These are phyloP conservation scores for Teratosphaeria pseudoeucalypti DNA, from an alignment of 2,329 filamentous ascomycete genomes.

Conservation along the genomic window DNA sequence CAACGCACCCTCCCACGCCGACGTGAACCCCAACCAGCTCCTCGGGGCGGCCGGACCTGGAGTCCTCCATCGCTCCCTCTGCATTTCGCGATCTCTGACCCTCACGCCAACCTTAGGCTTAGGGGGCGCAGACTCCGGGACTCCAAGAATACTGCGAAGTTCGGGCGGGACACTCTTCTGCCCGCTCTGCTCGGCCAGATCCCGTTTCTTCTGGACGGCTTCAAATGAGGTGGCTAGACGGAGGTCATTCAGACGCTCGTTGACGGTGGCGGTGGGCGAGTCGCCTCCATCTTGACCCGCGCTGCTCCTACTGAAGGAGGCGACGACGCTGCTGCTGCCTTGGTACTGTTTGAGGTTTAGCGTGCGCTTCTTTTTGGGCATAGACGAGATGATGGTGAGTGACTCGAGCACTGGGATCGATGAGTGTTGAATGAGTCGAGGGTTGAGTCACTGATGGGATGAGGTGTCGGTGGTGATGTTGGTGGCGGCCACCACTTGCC, in stretches of 20 bases:
- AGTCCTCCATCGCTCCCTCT: conserved; percentile 22
- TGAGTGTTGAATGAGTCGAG: background rate
- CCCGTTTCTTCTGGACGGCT: conserved; percentile 28
- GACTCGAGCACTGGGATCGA: conserved; percentile 1
- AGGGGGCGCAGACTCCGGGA: conserved; percentile 37
- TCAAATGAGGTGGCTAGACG: conserved; percentile 32
- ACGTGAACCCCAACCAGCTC: conserved; percentile 32
- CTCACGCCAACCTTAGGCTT: conserved; percentile 32
- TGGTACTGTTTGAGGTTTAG: conserved; percentile 32
- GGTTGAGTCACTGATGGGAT: background rate
- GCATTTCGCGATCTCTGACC: conserved; percentile 19
- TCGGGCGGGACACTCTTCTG: conserved; percentile 32
- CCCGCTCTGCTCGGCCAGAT: conserved; percentile 33
- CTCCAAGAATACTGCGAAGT: conserved; percentile 34
- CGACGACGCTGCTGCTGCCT: conserved; percentile 16
- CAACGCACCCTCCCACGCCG: conserved; percentile 15
- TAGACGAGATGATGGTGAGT: conserved; percentile 14
- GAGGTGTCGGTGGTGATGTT: background rate
- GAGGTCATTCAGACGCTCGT: conserved; percentile 37
- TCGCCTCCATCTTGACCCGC: conserved; percentile 8
- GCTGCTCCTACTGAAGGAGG: conserved; percentile 19
- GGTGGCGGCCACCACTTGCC: background rate
- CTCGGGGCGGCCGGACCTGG: conserved; percentile 37
- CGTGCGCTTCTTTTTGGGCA: conserved; percentile 38
- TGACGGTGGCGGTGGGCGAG: conserved; percentile 28